Conservation (phyloP, 257 asterid species). For the Vinca minor region DNA sequence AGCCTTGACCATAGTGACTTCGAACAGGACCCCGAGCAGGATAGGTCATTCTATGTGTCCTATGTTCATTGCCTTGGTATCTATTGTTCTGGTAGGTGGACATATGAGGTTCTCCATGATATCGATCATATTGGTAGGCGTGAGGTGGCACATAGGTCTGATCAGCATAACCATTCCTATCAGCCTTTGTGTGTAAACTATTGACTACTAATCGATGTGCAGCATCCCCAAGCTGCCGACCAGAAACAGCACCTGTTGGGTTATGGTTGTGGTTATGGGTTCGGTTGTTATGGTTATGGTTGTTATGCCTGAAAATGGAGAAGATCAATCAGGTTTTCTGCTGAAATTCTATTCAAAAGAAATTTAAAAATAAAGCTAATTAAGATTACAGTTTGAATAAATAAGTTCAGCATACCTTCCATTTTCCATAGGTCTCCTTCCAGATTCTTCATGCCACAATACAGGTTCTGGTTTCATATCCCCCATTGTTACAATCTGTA, state of each 20-base stretch:
- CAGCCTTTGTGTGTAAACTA: conserved; percentile 50
- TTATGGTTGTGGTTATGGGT: conserved; percentile 12
- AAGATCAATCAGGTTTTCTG: conserved; percentile 7
- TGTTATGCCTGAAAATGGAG: conserved; percentile 33
- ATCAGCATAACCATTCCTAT: conserved; percentile 28
- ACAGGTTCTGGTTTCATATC: conserved; percentile 82
- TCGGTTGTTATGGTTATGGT: background rate
- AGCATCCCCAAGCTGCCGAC: conserved; percentile 81
- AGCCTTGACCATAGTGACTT: conserved; percentile 36
- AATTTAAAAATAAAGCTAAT: background rate
- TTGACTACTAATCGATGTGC: conserved; percentile 80
- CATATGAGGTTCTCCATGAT: conserved; percentile 24
- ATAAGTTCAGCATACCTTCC: conserved; percentile 46
- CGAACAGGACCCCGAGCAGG: conserved; percentile 20
- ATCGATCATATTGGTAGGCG: conserved; percentile 21
- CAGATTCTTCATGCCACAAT: conserved; percentile 95
- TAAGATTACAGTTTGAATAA: background rate
- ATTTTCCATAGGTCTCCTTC: conserved; percentile 71
- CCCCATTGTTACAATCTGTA: conserved; percentile 58
- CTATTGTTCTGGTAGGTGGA: conserved; percentile 25
- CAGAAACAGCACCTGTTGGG: conserved; percentile 47
- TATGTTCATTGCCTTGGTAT: conserved; percentile 31
- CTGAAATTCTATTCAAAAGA: conserved; percentile 1
- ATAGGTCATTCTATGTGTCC: conserved; percentile 29
- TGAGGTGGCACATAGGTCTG: conserved; percentile 33